A percentile compares a stretch with the other conserved stretches of the same genome.
Conservation (phyloP, 2,329 filamentous ascomycete genomes). For the Paecilomyces sp. region DNA sequence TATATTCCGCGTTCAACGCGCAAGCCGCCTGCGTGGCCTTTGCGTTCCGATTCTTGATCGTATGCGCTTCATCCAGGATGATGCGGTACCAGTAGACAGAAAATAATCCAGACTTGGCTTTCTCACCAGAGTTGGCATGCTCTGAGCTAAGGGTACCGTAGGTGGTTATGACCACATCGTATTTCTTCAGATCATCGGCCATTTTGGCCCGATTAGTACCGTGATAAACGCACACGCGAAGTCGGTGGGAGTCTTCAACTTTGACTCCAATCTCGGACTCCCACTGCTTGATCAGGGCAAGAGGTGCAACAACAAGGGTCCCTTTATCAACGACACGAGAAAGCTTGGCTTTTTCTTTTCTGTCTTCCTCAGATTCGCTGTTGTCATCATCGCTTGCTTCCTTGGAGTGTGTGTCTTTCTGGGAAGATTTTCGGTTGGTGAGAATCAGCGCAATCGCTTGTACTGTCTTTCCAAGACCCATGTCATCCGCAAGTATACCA, state of each 20-base stretch:
- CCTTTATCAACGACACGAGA: constrained; percentile 63
- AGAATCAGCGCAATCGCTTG: constrained; percentile 87
- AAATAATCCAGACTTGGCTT: constrained; percentile 70
- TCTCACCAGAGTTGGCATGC: constrained; percentile 61
- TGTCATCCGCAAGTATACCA: constrained; percentile 88
- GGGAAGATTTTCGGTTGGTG: constrained; percentile 65
- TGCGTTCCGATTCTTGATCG: constrained; percentile 95
- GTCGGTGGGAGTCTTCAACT: constrained; percentile 59
- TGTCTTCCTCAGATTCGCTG: constrained; percentile 27
- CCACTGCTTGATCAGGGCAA: constrained; percentile 96
- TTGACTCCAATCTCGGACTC: constrained; percentile 86
- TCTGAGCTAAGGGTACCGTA: constrained; percentile 95
- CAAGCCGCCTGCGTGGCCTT: constrained; percentile 92
- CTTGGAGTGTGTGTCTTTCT: constrained; percentile 19
- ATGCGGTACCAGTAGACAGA: constrained; percentile 91
- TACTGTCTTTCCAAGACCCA: constrained; percentile 94
- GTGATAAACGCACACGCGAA: constrained; percentile 86
- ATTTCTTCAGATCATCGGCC: constrained; percentile 67
- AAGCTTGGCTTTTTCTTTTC: constrained; percentile 54
- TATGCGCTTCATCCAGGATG: constrained; percentile 93
- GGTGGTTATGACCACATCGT: constrained; percentile 94
- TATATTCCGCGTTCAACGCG: constrained; percentile 74
- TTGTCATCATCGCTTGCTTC: constrained; percentile 47
- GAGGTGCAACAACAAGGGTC: constrained; percentile 84
- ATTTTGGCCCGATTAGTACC: constrained; percentile 78